These are phyloP conservation scores for Metschnikowia cubensis DNA, from an alignment of 805 yeast species.

Conservation along the genomic window DNA sequence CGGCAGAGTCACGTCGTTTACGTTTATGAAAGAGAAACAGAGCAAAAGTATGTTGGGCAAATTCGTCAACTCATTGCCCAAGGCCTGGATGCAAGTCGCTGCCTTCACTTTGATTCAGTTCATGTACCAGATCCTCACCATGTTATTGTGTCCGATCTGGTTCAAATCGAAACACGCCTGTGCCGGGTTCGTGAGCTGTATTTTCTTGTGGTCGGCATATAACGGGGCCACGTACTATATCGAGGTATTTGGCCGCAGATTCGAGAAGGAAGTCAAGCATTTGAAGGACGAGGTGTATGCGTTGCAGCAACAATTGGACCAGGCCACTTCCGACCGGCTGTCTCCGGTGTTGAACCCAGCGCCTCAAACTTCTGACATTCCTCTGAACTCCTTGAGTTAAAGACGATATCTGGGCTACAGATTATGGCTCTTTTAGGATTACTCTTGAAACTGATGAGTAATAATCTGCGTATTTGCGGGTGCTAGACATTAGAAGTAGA, in stretches of 20 bases:
- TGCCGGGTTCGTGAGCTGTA: constrained; percentile 59
- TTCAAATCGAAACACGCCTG: constrained; percentile 66
- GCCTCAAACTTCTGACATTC: background rate
- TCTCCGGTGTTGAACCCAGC: background rate
- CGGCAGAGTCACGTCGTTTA: constrained; percentile 86
- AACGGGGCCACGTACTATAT: constrained; percentile 95
- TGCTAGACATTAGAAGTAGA: no score
- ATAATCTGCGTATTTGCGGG: no score
- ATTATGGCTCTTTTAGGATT: no score
- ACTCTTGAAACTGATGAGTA: no score
- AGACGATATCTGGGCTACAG: background rate
- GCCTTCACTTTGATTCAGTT: constrained; percentile 87
- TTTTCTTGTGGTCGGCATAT: constrained; percentile 77
- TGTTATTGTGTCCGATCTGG: constrained; percentile 90
- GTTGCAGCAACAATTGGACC: constrained; percentile 39
- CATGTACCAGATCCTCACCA: constrained; percentile 77
- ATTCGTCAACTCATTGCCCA: constrained; percentile 78
- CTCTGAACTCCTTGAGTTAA: background rate
- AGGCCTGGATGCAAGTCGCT: constrained; percentile 74
- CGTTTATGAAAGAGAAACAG: constrained; percentile 72
- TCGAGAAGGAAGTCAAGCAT: constrained; percentile 77
- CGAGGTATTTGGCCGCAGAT: constrained; percentile 85
- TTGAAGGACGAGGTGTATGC: constrained; percentile 68
- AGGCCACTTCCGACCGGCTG: background rate
- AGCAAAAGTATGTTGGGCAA: constrained; percentile 62